Evolutionary conservation across 768 basidiomycete genomes (phyloP).

Genomic region (Glaciozyma antarctica): DNA sequence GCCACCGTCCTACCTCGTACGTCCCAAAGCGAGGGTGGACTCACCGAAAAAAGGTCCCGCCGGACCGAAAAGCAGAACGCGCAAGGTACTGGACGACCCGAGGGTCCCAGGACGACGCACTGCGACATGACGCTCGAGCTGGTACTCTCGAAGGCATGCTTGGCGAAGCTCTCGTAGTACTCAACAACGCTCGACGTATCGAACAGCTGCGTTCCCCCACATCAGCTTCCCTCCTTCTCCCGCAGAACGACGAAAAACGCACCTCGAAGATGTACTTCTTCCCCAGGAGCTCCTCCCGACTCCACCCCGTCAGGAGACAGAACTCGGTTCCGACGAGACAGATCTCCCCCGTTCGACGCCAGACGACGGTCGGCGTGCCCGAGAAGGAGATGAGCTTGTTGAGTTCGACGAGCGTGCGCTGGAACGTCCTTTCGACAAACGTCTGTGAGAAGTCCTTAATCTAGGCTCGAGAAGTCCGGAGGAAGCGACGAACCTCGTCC

Average conservation of each 20-base stretch:
- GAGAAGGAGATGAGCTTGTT: conserved; percentile 95
- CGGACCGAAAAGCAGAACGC: conserved; percentile 95
- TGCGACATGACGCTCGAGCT: conserved; percentile 81
- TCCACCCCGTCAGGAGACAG: conserved; percentile 85
- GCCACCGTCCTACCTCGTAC: not conserved
- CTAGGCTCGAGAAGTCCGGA: not conserved
- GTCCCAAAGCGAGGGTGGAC: not conserved
- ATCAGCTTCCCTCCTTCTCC: conserved; percentile 27
- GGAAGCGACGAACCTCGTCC: conserved; percentile 56
- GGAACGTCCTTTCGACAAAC: conserved; percentile 92
- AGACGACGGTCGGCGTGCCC: conserved; percentile 93
- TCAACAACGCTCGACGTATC: conserved; percentile 91
- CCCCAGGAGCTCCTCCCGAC: conserved; percentile 65
- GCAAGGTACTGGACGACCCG: conserved; percentile 72
- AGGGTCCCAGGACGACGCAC: conserved; percentile 76
- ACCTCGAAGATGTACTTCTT: conserved; percentile 50
- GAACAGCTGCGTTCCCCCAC: conserved; percentile 54
- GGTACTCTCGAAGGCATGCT: conserved; percentile 95
- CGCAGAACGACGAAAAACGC: conserved; percentile 8
- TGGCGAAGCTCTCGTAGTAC: conserved; percentile 93
- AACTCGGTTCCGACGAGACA: conserved; percentile 95
- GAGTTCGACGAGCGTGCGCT: conserved; percentile 83
- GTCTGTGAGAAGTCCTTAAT: conserved; percentile 3
- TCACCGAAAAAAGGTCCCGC: conserved; percentile 60
- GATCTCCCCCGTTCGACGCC: conserved; percentile 96